Conservation (phyloP, 163 green algal species). For the Prototheca cutis region DNA sequence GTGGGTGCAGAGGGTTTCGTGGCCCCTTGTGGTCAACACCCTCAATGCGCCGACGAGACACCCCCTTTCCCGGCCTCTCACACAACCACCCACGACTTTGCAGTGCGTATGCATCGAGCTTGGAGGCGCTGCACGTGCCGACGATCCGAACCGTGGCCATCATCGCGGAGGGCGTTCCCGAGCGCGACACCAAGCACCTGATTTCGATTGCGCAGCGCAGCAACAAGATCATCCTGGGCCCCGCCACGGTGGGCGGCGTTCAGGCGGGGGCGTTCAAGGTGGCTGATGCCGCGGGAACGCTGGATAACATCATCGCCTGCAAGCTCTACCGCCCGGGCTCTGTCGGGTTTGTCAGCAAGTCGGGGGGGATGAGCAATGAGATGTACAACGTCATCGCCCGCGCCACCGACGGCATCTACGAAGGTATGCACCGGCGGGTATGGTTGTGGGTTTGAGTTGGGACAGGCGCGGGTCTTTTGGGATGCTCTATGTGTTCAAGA, state of each 20-base stretch:
- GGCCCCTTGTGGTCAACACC: too few relatives aligned
- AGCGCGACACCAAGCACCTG: constrained; percentile 82
- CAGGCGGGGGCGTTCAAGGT: constrained; percentile 89
- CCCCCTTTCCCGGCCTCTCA: too few relatives aligned
- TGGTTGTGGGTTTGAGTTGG: too few relatives aligned
- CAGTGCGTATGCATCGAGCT: constrained; percentile 65
- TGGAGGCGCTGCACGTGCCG: constrained; percentile 75
- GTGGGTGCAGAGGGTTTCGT: too few relatives aligned
- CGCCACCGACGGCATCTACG: constrained; percentile 86
- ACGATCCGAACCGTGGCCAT: constrained; percentile 78
- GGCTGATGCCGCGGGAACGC: constrained; percentile 82
- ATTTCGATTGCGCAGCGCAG: constrained; percentile 70
- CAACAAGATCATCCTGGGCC: constrained; percentile 90
- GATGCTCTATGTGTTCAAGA: too few relatives aligned
- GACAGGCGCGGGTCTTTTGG: too few relatives aligned
- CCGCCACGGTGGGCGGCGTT: constrained; percentile 85
- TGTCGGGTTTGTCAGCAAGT: constrained; percentile 87
- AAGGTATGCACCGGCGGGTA: too few relatives aligned
- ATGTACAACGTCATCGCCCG: constrained; percentile 90
- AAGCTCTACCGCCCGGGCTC: constrained; percentile 81
- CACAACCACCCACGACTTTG: too few relatives aligned
- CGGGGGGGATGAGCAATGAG: constrained; percentile 89
- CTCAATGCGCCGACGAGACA: too few relatives aligned
- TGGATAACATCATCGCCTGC: constrained; percentile 95
- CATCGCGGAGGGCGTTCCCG: constrained; percentile 90